Evolutionary conservation across 1,139 yeast species (phyloP), one percentile per base, ranked within the genome.

Genomic region (Zygosaccharomyces pseudobailii): DNA sequence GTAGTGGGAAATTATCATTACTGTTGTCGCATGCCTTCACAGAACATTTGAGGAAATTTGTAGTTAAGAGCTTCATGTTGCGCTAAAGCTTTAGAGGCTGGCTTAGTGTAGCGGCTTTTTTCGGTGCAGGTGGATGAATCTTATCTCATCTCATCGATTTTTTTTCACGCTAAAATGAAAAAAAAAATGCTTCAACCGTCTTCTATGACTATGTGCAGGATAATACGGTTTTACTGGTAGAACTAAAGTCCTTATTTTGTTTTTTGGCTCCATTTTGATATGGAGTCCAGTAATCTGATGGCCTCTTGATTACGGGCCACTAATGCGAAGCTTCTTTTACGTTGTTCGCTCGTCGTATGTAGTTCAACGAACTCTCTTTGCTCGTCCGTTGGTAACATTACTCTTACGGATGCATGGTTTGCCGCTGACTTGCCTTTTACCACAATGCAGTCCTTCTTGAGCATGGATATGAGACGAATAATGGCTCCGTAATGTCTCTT

Each of bases 31-130:
- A 92, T 5, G 80, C 63, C 61, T 85, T 83, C 53, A 89, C 87
- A 0, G 97, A 92, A 68, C 99, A 92, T 66, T 86, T 89, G 53
- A 92, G 95, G 67, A 92, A 94, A 68, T 94, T 92, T 36, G 97
- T 87, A 28, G 98, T 90, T 37, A 92, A 72, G 61, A 92, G 83
- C 72, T 92, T 92, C 98, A 92, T 90, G 17, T 13, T 13, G 17
- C 17, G 17, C 2, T 13, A 13, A 13, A 13, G 1, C 17, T 1
- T 13, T 13, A 13, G 17, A 13, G 17, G 17, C 6, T 30, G 19
- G 33, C 4, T 3, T n/a, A 30, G 33, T 10, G 19, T n/a, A 30
- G 13, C 13, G 6, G 19, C 33, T 10, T n/a, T 19, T 30, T 1
- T 30, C 33, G 13, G 33, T 19, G 3, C 33, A n/a, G 5, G 6